Evolutionary conservation across 306 rosid species (phyloP).

Genomic region (Pachyrhizus erosus): DNA sequence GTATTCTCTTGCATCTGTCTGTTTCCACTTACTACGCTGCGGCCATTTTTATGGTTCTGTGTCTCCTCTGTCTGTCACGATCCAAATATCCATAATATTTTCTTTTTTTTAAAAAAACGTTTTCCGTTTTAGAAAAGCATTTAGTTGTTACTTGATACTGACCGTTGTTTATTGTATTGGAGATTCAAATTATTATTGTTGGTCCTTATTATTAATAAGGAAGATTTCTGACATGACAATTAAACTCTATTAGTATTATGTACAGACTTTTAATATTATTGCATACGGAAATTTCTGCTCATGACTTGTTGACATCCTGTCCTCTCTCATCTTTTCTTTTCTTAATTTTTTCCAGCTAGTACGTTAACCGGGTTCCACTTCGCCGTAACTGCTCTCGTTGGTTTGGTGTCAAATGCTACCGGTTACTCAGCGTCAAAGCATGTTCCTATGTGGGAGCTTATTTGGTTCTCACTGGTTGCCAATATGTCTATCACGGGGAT

Average conservation of each 20-base stretch:
- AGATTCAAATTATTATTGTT: background rate
- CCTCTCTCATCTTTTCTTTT: background rate
- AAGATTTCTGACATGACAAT: background rate
- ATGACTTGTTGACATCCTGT: slow-evolving; percentile 2
- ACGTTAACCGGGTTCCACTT: slow-evolving; percentile 93
- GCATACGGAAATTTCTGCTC: background rate
- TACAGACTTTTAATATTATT: background rate
- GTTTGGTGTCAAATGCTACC: slow-evolving; percentile 82
- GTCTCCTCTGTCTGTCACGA: slow-evolving; percentile 20
- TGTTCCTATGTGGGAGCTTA: slow-evolving; percentile 91
- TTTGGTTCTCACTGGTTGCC: slow-evolving; percentile 92
- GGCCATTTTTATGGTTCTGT: background rate
- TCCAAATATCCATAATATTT: slow-evolving; percentile 1
- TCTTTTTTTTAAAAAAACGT: no score
- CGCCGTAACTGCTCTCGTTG: slow-evolving; percentile 88
- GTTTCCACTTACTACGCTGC: background rate
- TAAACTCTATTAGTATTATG: background rate
- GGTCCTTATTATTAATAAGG: background rate
- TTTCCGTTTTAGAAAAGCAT: background rate
- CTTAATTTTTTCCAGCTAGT: slow-evolving; percentile 64
- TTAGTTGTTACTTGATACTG: background rate
- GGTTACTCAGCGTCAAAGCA: slow-evolving; percentile 86
- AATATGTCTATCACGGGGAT: slow-evolving; percentile 86
- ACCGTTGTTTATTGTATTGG: background rate
- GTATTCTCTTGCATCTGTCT: background rate